Percentiles rank a stretch among this genome's conserved stretches.
Conservation (phyloP, 495 filamentous ascomycete genomes). For the Cenococcum geophilum region DNA sequence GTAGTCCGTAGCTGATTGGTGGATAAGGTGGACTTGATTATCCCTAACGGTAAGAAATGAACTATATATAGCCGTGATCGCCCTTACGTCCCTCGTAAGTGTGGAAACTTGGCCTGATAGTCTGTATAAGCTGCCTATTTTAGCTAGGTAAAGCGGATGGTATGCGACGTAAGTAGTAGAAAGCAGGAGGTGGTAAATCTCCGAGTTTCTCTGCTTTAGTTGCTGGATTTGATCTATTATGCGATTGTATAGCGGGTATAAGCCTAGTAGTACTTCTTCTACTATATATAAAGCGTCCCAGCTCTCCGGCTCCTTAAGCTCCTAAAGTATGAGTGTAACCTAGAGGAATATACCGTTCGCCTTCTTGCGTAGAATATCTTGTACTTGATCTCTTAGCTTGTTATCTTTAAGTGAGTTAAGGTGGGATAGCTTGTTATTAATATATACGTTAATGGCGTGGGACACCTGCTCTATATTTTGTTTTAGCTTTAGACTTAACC, state of each 20-base stretch:
- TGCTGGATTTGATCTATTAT: conserved; percentile 7
- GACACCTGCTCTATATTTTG: conserved; percentile 26
- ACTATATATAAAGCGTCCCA: not conserved
- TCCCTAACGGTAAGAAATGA: conserved; percentile 3
- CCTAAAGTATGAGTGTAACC: not conserved
- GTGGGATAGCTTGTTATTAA: conserved; percentile 20
- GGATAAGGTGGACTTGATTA: conserved; percentile 1
- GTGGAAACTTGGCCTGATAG: not conserved
- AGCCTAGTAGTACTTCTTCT: not conserved
- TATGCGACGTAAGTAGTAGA: not conserved
- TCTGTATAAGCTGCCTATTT: not conserved
- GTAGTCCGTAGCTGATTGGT: conserved; percentile 10
- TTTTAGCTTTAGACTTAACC: conserved; percentile 34
- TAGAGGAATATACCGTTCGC: conserved; percentile 7
- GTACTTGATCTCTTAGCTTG: conserved; percentile 1
- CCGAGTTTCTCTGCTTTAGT: not conserved
- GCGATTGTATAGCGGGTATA: not conserved
- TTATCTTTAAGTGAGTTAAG: not conserved
- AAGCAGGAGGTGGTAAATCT: conserved; percentile 6
- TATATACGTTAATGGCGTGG: conserved; percentile 26
- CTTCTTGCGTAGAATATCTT: not conserved
- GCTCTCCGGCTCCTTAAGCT: not conserved
- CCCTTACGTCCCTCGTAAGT: not conserved
- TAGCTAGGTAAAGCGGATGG: not conserved
- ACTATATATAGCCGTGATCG: not conserved